Conservation (phyloP, 2,329 filamentous ascomycete species). For the Talaromyces pinophilus region DNA sequence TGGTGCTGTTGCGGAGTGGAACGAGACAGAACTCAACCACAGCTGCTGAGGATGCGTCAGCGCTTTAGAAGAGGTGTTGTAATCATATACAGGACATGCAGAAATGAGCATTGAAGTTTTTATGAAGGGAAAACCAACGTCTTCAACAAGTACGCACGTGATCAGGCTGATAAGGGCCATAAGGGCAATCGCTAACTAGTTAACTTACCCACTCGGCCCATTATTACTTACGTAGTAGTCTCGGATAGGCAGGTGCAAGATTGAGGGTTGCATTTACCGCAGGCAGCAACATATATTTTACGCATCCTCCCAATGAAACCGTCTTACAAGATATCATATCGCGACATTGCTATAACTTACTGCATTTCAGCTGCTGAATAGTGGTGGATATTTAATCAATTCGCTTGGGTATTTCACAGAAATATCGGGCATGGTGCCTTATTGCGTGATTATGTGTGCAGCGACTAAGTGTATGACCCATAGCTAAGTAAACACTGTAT, state of each 20-base stretch:
- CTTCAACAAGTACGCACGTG: background rate
- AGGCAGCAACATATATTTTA: constrained; percentile 1
- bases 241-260: background rate
- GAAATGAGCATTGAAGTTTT: background rate
- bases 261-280: background rate
- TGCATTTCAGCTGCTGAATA: background rate
- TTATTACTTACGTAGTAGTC: background rate
- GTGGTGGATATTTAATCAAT: background rate
- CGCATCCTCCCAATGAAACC: background rate
- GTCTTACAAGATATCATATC: background rate
- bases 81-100: background rate
- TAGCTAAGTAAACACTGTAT: no score
- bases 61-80: background rate
- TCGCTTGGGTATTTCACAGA: background rate
- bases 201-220: no score
- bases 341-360: background rate
- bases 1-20: background rate
- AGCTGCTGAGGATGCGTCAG: background rate
- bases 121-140: background rate
- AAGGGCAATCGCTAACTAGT: no score
- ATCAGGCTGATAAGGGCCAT: background rate
- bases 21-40: background rate
- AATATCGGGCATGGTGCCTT: background rate
- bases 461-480: background rate
- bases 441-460: background rate